phyloP scores from a whole-genome alignment of 2,329 filamentous ascomycete species.

The Grosmannia clavigera region DNA sequence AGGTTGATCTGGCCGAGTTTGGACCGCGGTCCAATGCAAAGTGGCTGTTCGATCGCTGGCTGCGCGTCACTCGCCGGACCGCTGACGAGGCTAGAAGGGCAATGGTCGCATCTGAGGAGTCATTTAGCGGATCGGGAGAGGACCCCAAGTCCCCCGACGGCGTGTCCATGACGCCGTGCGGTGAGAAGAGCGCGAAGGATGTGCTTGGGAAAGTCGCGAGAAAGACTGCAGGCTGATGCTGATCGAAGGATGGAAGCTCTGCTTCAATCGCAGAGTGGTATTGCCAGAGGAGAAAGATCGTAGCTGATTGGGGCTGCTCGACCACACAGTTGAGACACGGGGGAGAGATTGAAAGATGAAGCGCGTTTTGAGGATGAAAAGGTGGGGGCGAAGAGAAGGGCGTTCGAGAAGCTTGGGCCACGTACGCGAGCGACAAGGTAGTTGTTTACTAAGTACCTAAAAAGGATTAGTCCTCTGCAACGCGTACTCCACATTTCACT shows the following conservation, averaged over 20 bases:
- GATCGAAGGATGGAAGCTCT: background rate
- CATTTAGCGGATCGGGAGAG: conserved; percentile 39
- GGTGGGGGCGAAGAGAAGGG: background rate
- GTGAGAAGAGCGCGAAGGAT: background rate
- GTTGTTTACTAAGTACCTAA: conserved; percentile 16
- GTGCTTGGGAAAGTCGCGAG: too few species aligned
- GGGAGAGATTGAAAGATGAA: background rate
- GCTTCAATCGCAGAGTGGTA: background rate
- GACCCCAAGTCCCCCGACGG: conserved; percentile 24
- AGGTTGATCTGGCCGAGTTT: conserved; percentile 8
- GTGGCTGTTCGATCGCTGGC: conserved; percentile 27
- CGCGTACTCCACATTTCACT: background rate
- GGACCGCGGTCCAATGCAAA: conserved; percentile 18
- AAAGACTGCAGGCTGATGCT: background rate
- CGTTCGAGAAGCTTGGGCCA: conserved; percentile 1
- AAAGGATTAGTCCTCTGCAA: conserved; percentile 5
- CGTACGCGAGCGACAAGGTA: background rate
- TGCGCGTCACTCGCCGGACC: conserved; percentile 30
- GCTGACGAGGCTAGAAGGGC: conserved; percentile 13
- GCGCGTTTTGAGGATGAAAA: background rate
- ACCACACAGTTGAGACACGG: background rate
- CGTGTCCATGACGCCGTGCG: conserved; percentile 2
- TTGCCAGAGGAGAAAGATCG: background rate
- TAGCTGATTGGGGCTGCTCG: background rate
- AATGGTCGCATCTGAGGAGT: conserved; percentile 14